Evolutionary conservation across 148 eudicot species (phyloP).

Genomic region (Talinum fruticosum): DNA sequence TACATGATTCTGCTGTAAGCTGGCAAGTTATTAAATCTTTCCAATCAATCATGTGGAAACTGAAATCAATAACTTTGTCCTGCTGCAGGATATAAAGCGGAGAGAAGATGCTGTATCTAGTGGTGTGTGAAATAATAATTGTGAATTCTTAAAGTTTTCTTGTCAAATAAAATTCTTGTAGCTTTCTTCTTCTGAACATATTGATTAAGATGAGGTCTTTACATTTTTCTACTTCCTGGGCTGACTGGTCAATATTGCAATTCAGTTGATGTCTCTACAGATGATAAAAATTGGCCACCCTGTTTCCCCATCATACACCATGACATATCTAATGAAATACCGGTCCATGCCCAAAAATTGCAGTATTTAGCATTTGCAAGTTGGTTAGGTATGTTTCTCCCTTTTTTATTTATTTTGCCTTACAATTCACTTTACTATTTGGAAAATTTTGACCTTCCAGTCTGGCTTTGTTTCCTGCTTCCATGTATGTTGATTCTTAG

Average conservation of each 20-base stretch:
- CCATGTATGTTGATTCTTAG: background rate
- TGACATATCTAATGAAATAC: conserved; percentile 52
- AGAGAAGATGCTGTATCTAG: conserved; percentile 49
- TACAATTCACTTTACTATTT: background rate
- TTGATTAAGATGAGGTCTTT: too few species aligned
- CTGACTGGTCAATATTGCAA: conserved; percentile 9
- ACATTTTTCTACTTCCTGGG: conserved; percentile 3
- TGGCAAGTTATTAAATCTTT: background rate
- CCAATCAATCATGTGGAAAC: background rate
- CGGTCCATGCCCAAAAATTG: conserved; percentile 52
- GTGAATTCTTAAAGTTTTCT: background rate
- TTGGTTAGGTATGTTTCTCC: conserved; percentile 41
- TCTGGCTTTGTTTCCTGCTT: background rate
- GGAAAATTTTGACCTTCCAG: background rate
- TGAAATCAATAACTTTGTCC: conserved; percentile 1
- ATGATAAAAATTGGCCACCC: conserved; percentile 49
- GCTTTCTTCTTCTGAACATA: background rate
- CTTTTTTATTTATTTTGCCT: background rate
- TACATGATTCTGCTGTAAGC: background rate
- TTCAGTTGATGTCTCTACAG: conserved; percentile 39
- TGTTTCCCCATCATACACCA: conserved; percentile 51
- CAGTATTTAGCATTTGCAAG: conserved; percentile 59
- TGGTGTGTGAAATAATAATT: conserved; percentile 22
- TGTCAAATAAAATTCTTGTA: background rate
- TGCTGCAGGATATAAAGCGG: conserved; percentile 45